Conservation (phyloP, 1,139 yeast genomes). For the Nadsonia commutata region DNA sequence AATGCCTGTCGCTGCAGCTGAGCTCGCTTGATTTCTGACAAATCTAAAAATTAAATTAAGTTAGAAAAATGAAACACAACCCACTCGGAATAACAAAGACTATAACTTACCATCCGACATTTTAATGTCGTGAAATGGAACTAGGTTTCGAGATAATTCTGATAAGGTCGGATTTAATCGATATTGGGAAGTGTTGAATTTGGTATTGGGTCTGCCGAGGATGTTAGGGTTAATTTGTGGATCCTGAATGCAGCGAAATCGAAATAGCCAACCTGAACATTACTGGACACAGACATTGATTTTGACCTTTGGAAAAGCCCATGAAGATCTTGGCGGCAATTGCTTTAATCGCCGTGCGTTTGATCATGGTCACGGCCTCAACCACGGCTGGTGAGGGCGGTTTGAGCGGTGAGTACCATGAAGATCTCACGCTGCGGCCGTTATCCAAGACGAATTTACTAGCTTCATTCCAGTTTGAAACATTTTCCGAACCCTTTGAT, state of each 20-base stretch:
- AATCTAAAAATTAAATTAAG: not conserved
- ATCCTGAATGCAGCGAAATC: too few species aligned
- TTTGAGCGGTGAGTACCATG: constrained; percentile 32
- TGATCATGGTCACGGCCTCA: too few species aligned
- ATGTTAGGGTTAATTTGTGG: too few species aligned
- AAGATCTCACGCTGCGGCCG: constrained; percentile 47
- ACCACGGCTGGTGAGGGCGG: too few species aligned
- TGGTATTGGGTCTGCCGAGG: too few species aligned
- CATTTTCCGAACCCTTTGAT: constrained; percentile 36
- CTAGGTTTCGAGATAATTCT: not conserved
- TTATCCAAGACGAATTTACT: constrained; percentile 55
- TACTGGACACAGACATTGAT: too few species aligned
- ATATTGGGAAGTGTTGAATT: too few species aligned
- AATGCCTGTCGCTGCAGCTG: not conserved
- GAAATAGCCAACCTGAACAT: too few species aligned
- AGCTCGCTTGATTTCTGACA: not conserved
- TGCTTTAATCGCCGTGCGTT: too few species aligned
- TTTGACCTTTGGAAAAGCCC: too few species aligned
- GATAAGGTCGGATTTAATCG: too few species aligned
- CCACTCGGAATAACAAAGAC: not conserved
- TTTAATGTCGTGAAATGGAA: not conserved
- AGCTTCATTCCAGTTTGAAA: constrained; percentile 52
- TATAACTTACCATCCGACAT: constrained; percentile 6
- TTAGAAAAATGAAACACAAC: not conserved
- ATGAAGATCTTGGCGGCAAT: too few species aligned